These are phyloP conservation scores for Jimgerdemannia flammicorona DNA, from an alignment of 192 early-diverging fungal species.

Conservation along the genomic window DNA sequence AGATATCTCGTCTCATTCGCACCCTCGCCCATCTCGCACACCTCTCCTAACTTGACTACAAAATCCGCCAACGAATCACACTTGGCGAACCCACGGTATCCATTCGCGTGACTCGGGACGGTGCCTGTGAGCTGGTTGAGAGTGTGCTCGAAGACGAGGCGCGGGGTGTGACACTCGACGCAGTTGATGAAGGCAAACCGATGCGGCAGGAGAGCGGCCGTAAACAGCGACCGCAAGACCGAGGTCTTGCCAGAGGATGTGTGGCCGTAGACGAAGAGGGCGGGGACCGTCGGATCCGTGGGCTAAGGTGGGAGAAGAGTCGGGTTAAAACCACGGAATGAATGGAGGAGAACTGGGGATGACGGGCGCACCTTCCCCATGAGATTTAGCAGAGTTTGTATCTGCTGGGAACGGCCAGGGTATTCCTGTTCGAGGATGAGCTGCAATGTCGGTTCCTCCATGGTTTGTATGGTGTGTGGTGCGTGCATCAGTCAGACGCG, in stretches of 20 bases:
- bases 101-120: slow-evolving; percentile 41
- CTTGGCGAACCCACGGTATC: slow-evolving; percentile 41
- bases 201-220: slow-evolving; percentile 7
- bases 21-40: not conserved
- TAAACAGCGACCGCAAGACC: slow-evolving; percentile 27
- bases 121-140: slow-evolving; percentile 61
- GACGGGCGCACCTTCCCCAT: slow-evolving; percentile 36
- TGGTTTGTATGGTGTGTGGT: not conserved
- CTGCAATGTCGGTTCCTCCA: slow-evolving; percentile 2
- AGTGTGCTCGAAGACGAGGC: slow-evolving; percentile 75
- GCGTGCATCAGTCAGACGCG: too few species aligned
- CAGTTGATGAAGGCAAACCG: slow-evolving; percentile 64
- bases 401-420: slow-evolving; percentile 40
- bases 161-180: slow-evolving; percentile 70
- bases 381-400: slow-evolving; percentile 35
- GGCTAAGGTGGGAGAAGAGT: slow-evolving; percentile 6
- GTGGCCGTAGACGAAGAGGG: slow-evolving; percentile 44
- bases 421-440: slow-evolving; percentile 22
- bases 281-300: slow-evolving; percentile 32
- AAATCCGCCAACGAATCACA: slow-evolving; percentile 75
- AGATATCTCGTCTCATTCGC: slow-evolving; percentile 12
- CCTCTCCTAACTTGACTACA: slow-evolving; percentile 37
- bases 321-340: not conserved
- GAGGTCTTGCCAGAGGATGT: slow-evolving; percentile 47
- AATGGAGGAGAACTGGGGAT: not conserved